Evolutionary conservation across 148 eudicot species (phyloP).

Genomic region (Chenopodium suecicum): DNA sequence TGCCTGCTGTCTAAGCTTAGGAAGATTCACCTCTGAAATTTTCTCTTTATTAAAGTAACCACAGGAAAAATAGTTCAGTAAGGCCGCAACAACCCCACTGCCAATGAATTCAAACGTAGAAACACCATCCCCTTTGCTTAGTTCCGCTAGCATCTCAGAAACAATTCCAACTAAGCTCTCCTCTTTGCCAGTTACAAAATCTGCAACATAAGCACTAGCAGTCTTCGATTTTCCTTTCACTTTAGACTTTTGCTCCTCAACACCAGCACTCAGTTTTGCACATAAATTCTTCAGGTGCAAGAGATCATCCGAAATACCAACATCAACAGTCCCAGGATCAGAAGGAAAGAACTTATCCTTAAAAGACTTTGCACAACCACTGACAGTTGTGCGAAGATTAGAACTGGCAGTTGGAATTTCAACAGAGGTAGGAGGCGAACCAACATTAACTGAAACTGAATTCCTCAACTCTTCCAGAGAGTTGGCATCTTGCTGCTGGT

Average conservation of each 20-base stretch:
- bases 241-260: constrained; percentile 69
- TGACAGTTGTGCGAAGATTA: constrained; percentile 65
- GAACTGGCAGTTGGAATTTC: constrained; percentile 57
- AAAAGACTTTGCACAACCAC: constrained; percentile 75
- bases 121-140: constrained; percentile 89
- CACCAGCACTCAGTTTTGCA: constrained; percentile 65
- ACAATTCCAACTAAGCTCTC: constrained; percentile 68
- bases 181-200: constrained; percentile 65
- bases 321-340: constrained; percentile 59
- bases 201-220: constrained; percentile 41
- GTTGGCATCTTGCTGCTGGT: constrained; percentile 55
- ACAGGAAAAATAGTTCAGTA: constrained; percentile 83
- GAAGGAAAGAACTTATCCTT: constrained; percentile 84
- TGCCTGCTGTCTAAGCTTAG: constrained; percentile 90
- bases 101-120: constrained; percentile 98
- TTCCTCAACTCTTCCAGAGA: constrained; percentile 58
- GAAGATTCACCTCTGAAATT: constrained; percentile 68
- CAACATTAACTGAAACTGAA: constrained; percentile 47
- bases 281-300: constrained; percentile 79
- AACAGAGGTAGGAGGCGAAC: constrained; percentile 64
- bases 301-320: constrained; percentile 85
- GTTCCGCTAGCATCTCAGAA: constrained; percentile 77
- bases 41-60: constrained; percentile 78
- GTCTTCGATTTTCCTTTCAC: constrained; percentile 76
- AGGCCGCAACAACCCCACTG: constrained; percentile 81